Evolutionary conservation across 2,329 filamentous ascomycete genomes (phyloP).

Genomic region (Colletotrichum sp.): DNA sequence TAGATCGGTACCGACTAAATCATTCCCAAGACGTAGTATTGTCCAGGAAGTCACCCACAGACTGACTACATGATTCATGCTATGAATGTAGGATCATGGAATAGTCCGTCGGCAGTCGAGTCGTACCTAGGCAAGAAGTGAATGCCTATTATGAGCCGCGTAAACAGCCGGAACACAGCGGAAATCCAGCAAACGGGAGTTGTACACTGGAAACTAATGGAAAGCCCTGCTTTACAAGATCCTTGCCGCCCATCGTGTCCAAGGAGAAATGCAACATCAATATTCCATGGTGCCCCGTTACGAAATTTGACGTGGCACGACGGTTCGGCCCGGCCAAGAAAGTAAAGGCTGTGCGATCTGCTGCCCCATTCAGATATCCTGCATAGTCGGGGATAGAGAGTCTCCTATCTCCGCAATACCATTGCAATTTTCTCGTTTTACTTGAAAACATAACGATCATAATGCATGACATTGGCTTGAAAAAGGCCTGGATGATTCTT

Average conservation of each 20-base stretch:
- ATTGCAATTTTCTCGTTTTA: background rate
- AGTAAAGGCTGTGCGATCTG: background rate
- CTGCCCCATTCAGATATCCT: background rate
- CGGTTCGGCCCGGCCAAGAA: background rate
- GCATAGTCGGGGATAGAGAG: background rate
- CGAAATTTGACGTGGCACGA: background rate
- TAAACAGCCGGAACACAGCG: background rate
- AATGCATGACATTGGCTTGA: background rate
- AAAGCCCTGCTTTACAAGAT: background rate
- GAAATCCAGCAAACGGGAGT: background rate
- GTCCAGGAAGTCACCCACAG: background rate
- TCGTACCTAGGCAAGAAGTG: background rate
- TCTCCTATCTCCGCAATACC: background rate
- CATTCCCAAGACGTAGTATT: background rate
- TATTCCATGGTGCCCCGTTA: fast-evolving
- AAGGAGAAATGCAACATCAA: background rate
- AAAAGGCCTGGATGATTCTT: fast-evolving
- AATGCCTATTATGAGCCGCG: background rate
- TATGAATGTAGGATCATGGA: background rate
- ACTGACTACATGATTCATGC: background rate
- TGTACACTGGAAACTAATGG: fast-evolving
- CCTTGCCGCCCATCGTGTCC: background rate
- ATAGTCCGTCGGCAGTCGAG: background rate
- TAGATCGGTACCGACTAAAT: background rate
- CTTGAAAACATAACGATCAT: fast-evolving